Evolutionary conservation across 148 eudicot species (phyloP).

Genomic region (Rhododendron kiyosumense): DNA sequence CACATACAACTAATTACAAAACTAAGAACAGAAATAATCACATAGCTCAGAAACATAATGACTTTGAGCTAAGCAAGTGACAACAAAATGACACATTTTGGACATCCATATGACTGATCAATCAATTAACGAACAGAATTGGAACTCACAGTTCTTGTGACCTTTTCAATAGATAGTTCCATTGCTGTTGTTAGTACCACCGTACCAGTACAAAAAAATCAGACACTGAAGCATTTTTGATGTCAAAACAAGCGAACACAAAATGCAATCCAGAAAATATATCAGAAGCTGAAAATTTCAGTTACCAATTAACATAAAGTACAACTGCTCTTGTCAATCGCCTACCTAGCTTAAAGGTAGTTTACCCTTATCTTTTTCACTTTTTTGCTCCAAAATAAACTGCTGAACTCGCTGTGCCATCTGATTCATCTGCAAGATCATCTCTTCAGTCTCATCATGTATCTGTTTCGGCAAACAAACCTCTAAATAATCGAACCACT

Average conservation of each 20-base stretch:
- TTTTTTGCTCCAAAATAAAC: slow-evolving; percentile 46
- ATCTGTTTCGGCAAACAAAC: slow-evolving; percentile 57
- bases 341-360: slow-evolving; percentile 16
- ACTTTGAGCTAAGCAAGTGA: background rate
- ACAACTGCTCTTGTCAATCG: background rate
- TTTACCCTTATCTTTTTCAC: slow-evolving; percentile 27
- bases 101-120: background rate
- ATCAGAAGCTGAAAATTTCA: slow-evolving; percentile 1
- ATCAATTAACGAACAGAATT: background rate
- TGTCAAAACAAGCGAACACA: background rate
- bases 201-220: background rate
- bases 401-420: slow-evolving; percentile 46
- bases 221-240: background rate
- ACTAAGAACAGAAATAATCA: background rate
- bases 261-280: background rate
- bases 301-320: slow-evolving; percentile 2
- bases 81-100: background rate
- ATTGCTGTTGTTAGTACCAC: background rate
- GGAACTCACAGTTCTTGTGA: background rate
- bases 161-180: background rate
- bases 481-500: slow-evolving; percentile 67
- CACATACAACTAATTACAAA: background rate
- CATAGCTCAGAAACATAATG: background rate
- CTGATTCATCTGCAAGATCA: slow-evolving; percentile 45
- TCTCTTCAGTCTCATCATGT: slow-evolving; percentile 42